These are phyloP conservation scores for Oenanthe javanica DNA, from an alignment of 140 eudicot species.

Conservation along the genomic window DNA sequence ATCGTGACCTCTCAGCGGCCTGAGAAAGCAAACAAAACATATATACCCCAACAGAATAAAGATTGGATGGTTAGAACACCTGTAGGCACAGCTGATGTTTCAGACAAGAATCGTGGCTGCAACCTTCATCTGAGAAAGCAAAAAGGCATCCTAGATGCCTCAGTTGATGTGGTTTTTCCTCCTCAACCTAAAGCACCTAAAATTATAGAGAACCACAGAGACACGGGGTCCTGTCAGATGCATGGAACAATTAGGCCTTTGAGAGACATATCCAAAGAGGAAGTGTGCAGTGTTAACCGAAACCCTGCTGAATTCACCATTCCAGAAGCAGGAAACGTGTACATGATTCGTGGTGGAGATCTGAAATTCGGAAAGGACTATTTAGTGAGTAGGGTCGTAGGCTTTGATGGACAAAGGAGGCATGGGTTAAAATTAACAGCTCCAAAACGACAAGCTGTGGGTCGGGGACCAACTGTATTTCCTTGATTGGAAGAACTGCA, in stretches of 20 bases:
- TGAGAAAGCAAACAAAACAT: too few species aligned
- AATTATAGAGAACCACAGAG: conserved; percentile 8
- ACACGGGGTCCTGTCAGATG: neutral
- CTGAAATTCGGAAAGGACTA: neutral
- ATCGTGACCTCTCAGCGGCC: too few species aligned
- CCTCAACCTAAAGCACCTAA: conserved; percentile 12
- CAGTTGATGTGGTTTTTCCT: conserved; percentile 12
- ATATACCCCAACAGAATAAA: too few species aligned
- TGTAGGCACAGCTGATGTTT: neutral
- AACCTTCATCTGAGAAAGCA: neutral
- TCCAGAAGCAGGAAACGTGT: conserved; percentile 26
- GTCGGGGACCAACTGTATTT: neutral
- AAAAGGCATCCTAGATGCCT: neutral
- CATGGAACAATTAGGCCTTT: conserved; percentile 11
- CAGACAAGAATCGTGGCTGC: neutral
- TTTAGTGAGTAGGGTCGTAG: conserved; percentile 5
- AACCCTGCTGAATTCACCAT: conserved; percentile 23
- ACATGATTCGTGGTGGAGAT: conserved; percentile 28
- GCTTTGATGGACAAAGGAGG: conserved; percentile 14
- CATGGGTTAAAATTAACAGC: conserved; percentile 7
- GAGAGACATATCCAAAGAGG: conserved; percentile 1
- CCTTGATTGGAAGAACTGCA: neutral
- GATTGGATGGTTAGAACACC: neutral
- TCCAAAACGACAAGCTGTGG: neutral
- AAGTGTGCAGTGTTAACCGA: conserved; percentile 12